These are phyloP conservation scores for Xylaria sp. DNA, from an alignment of 2,329 filamentous ascomycete species.

Conservation along the genomic window DNA sequence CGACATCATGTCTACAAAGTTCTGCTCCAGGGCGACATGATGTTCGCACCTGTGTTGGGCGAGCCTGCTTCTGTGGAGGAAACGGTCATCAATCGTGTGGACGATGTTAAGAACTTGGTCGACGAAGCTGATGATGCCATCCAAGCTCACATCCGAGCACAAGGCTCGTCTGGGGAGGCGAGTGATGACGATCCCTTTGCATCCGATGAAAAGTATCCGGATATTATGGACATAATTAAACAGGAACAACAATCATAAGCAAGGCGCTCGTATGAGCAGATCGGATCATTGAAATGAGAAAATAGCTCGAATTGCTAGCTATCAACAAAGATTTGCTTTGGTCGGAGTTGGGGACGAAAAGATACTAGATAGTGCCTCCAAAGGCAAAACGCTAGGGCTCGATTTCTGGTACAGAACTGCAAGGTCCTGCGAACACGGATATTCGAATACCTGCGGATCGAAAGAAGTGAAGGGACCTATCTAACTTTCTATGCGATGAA, in stretches of 20 bases:
- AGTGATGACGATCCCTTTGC: background rate
- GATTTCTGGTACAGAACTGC: background rate
- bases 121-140: slow-evolving; percentile 29
- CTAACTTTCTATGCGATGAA: background rate
- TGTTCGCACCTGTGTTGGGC: slow-evolving; percentile 34
- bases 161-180: background rate
- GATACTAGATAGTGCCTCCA: background rate
- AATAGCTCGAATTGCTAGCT: background rate
- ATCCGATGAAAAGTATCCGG: slow-evolving; percentile 8
- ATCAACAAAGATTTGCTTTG: background rate
- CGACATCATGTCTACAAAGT: slow-evolving; percentile 19
- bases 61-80: background rate
- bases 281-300: background rate
- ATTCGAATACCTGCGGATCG: background rate
- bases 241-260: background rate
- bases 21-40: slow-evolving; percentile 30
- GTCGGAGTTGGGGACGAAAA: background rate
- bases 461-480: background rate
- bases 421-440: background rate
- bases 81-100: background rate
- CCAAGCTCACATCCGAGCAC: slow-evolving; percentile 33
- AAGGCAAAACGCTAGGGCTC: background rate
- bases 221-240: slow-evolving; percentile 7
- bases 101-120: background rate
- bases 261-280: background rate